Evolutionary conservation across 768 basidiomycete genomes (phyloP), one percentile per base, ranked within the genome.

Genomic region (Boletus speciosus): DNA sequence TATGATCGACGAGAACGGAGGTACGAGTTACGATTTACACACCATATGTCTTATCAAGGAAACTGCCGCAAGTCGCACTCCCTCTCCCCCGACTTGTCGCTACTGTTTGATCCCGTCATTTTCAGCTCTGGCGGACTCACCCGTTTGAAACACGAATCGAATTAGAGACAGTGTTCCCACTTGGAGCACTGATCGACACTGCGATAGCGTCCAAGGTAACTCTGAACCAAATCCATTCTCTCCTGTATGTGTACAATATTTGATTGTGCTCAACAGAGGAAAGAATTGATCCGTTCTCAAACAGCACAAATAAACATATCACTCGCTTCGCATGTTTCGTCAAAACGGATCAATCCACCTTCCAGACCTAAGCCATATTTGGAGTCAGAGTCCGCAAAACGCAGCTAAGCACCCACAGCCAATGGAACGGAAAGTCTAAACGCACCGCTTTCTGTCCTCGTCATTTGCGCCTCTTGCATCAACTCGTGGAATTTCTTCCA

Each of bases 1-100:
- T 11, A 52, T 52, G 51, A 39, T 52, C 16, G 37, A 47, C 15
- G 51, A 52, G 21, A 52, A 52, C 16, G 44, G 44, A 19, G 37
- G 44, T 14, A 23, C 21, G n/a, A n/a, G n/a, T n/a, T n/a, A n/a
- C 31, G 44, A 40, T 19, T 14, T 5, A 2, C 37, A 32, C 23
- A 46, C 51, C 23, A 31, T 4, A 21, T 47, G 19, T 11, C 44
- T 52, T 32, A 39, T 47, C 51, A 47, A 52, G 36, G 44, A 52
- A 47, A 47, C 51, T 15, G 44, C 51, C 9, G 44, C 51, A 16
- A 52, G 25, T 25, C 4, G 25, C 43, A 2, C 36, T 4, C 27
- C 16, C 36, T 47, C 14, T 49, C 47, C 37, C 12, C 38, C 38
- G 37, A 14, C 19, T 19, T 5, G 12, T 38, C 25, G 36, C 27